Percentiles rank a stretch among this genome's conserved stretches.
phyloP scores from a whole-genome alignment of 2,329 filamentous ascomycete genomes.

The Graphiopsis chlorocephala region DNA sequence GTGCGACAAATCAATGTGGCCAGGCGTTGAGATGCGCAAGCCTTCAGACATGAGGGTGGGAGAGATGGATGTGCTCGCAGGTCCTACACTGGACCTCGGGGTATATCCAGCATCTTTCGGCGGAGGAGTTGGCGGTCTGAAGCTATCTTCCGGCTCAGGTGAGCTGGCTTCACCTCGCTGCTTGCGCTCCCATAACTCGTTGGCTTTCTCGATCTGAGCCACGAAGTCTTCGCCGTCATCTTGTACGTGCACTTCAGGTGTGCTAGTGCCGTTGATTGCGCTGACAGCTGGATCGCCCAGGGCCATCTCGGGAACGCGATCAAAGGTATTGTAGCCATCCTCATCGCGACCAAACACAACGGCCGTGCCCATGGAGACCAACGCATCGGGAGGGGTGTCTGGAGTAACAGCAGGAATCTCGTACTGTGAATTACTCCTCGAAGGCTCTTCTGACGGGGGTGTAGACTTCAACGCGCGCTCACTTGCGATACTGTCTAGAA shows the following conservation, averaged over 20 bases:
- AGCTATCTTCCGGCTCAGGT: conserved; percentile 18
- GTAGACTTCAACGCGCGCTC: conserved; percentile 11
- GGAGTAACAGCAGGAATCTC: conserved; percentile 32
- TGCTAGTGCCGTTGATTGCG: background rate
- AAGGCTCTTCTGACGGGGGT: conserved; percentile 14
- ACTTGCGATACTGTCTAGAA: conserved; percentile 33
- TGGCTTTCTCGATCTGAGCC: conserved; percentile 30
- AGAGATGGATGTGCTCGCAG: conserved; percentile 26
- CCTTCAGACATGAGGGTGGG: conserved; percentile 22
- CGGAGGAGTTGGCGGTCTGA: conserved; percentile 41
- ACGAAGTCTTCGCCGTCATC: conserved; percentile 31
- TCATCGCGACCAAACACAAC: conserved; percentile 25
- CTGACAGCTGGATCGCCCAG: background rate
- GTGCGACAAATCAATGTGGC: conserved; percentile 37
- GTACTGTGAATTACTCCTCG: conserved; percentile 21
- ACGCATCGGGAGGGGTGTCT: conserved; percentile 31
- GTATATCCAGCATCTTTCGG: conserved; percentile 43
- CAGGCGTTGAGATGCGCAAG: conserved; percentile 31
- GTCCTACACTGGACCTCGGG: conserved; percentile 30
- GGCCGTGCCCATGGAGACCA: conserved; percentile 30
- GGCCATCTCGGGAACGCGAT: background rate
- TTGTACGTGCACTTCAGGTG: conserved; percentile 1
- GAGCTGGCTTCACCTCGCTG: conserved; percentile 24
- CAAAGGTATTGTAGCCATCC: background rate
- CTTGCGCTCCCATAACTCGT: conserved; percentile 33